Conservation (phyloP, 768 basidiomycete species). For the Hydnomerulius pinastri region DNA sequence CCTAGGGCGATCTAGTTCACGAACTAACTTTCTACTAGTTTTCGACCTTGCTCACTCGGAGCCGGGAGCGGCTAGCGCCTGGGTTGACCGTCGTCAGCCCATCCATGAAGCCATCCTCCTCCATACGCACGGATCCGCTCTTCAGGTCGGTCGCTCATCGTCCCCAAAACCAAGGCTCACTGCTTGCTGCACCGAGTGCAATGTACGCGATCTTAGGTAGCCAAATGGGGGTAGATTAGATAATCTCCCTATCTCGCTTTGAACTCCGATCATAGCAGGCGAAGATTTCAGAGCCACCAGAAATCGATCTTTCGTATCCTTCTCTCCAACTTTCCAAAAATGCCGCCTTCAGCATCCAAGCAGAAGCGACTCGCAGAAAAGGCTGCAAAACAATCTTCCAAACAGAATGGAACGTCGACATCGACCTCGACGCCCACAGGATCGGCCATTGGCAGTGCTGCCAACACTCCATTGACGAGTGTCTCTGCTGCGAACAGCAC, state of each 20-base stretch:
- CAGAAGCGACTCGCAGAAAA: slow-evolving; percentile 96
- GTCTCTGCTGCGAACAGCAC: slow-evolving; percentile 75
- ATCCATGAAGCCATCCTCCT: no score
- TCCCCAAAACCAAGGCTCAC: no score
- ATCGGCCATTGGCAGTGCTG: slow-evolving; percentile 62
- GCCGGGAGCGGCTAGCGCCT: no score
- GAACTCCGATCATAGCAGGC: slow-evolving; percentile 12
- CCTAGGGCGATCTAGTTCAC: no score
- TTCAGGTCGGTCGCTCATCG: no score
- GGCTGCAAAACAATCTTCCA: slow-evolving; percentile 77
- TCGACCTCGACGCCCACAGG: slow-evolving; percentile 64
- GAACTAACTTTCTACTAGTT: no score
- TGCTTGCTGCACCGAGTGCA: no score
- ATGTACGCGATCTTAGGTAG: no score
- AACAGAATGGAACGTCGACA: slow-evolving; percentile 42
- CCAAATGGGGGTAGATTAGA: slow-evolving; percentile 22
- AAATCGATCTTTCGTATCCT: slow-evolving; percentile 30
- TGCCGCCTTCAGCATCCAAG: slow-evolving; percentile 82
- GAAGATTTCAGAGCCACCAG: slow-evolving; percentile 5
- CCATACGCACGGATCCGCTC: no score
- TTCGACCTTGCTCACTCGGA: no score
- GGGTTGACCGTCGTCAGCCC: no score
- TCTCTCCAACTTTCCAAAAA: slow-evolving; percentile 30
- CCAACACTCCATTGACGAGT: slow-evolving; percentile 82
- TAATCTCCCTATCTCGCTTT: slow-evolving; percentile 21